phyloP scores from a whole-genome alignment of 2,329 filamentous ascomycete species.

The Colletotrichum destructivum region DNA sequence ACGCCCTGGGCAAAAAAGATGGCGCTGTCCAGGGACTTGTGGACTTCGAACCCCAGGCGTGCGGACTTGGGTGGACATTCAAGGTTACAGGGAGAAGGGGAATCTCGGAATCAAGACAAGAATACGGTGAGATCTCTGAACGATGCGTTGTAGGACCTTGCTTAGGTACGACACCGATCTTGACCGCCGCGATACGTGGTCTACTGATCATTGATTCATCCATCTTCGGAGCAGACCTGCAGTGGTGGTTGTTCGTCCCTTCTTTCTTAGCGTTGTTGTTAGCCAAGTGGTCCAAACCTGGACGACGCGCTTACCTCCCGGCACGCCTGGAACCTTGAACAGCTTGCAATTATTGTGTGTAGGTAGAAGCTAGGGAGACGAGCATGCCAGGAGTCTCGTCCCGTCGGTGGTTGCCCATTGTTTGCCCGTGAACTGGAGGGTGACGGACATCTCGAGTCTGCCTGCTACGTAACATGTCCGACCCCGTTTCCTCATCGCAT shows the following conservation, averaged over 20 bases:
- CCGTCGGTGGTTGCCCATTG: not conserved
- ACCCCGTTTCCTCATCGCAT: constrained; percentile 9
- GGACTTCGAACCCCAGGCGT: constrained; percentile 26
- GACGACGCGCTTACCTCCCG: constrained; percentile 33
- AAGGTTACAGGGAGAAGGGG: constrained; percentile 18
- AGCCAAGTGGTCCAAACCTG: constrained; percentile 24
- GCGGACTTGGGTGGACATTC: constrained; percentile 17
- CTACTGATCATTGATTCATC: constrained; percentile 3
- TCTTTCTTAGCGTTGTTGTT: constrained; percentile 21
- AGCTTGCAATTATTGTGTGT: constrained; percentile 16
- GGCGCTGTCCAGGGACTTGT: constrained; percentile 33
- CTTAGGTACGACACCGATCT: not conserved
- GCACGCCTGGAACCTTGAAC: constrained; percentile 19
- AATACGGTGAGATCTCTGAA: not conserved
- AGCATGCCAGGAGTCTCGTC: constrained; percentile 29
- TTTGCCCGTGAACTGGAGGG: not conserved
- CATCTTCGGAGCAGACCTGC: not conserved
- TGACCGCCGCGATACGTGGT: not conserved
- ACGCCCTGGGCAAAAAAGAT: not conserved
- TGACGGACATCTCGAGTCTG: not conserved
- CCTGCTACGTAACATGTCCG: constrained; percentile 16
- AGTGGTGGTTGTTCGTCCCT: constrained; percentile 20
- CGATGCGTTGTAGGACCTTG: not conserved
- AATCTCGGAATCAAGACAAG: constrained; percentile 7
- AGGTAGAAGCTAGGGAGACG: constrained; percentile 34